phyloP scores from a whole-genome alignment of 176 grass and related monocot species.

The Bonia amplexicaulis region DNA sequence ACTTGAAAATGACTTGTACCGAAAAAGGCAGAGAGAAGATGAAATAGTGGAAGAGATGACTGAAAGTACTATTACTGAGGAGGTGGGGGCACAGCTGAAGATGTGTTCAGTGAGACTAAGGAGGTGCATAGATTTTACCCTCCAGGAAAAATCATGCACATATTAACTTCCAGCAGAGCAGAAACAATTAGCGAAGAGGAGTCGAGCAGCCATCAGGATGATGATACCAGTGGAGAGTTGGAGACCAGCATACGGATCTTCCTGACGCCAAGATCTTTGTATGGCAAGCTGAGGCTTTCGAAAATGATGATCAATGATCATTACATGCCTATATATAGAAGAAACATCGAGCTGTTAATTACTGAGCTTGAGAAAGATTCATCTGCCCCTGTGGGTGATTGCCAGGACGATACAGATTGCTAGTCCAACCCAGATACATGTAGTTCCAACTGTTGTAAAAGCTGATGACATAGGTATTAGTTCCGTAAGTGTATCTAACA shows the following conservation, averaged over 20 bases:
- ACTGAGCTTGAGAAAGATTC: constrained; percentile 53
- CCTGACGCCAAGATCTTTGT: constrained; percentile 73
- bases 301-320: constrained; percentile 95
- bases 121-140: constrained; percentile 94
- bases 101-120: constrained; percentile 50
- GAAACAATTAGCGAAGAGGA: constrained; percentile 34
- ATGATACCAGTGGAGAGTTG: background rate
- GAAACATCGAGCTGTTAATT: constrained; percentile 73
- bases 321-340: constrained; percentile 95
- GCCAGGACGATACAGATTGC: background rate
- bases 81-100: constrained; percentile 24
- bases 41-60: constrained; percentile 61
- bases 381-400: background rate
- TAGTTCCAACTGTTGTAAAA: constrained; percentile 42
- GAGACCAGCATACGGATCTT: constrained; percentile 62
- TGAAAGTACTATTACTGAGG: constrained; percentile 53
- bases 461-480: constrained; percentile 37
- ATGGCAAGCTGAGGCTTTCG: constrained; percentile 87
- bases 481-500: constrained; percentile 28
- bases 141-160: constrained; percentile 93
- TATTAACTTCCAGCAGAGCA: constrained; percentile 44
- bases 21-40: constrained; percentile 45
- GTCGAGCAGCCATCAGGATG: constrained; percentile 3
- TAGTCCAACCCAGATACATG: constrained; percentile 24
- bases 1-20: constrained; percentile 80